Percentiles rank a stretch among this genome's conserved stretches.
Conservation (phyloP, 768 basidiomycete genomes). For the Nidularia pulvinata region DNA sequence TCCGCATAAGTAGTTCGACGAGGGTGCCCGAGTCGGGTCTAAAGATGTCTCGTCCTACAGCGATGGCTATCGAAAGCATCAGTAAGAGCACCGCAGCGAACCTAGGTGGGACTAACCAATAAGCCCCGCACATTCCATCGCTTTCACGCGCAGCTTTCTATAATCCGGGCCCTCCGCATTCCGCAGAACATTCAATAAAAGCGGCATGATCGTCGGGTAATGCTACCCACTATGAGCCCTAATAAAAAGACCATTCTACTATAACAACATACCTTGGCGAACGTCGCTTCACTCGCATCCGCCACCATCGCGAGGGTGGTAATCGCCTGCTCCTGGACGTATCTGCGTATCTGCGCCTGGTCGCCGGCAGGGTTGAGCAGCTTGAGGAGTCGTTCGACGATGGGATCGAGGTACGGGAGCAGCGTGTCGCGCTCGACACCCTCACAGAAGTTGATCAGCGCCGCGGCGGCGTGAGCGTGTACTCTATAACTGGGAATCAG, state of each 20-base stretch:
- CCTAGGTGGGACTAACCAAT: constrained; percentile 50
- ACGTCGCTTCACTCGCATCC: constrained; percentile 78
- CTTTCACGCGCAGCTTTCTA: no score
- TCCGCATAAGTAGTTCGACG: constrained; percentile 69
- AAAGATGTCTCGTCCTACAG: constrained; percentile 83
- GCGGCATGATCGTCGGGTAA: constrained; percentile 79
- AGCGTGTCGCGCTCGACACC: constrained; percentile 76
- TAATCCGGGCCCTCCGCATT: no score
- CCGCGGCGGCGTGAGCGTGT: constrained; percentile 85
- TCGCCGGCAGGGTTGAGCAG: constrained; percentile 58
- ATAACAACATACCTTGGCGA: constrained; percentile 54
- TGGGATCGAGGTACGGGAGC: constrained; percentile 75
- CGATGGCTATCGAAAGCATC: constrained; percentile 56
- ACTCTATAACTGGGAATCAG: constrained; percentile 45
- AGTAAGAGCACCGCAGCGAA: not conserved
- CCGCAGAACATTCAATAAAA: constrained; percentile 29
- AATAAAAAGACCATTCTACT: not conserved
- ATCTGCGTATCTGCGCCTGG: constrained; percentile 43
- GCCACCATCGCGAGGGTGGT: constrained; percentile 91
- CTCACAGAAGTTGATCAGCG: constrained; percentile 91
- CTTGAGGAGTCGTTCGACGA: constrained; percentile 72
- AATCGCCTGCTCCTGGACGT: constrained; percentile 88
- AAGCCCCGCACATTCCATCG: constrained; percentile 87
- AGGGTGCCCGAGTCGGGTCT: constrained; percentile 71
- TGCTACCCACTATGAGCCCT: constrained; percentile 38